Conservation (phyloP, 805 yeast species). For the Monosporozyma aerobia region DNA sequence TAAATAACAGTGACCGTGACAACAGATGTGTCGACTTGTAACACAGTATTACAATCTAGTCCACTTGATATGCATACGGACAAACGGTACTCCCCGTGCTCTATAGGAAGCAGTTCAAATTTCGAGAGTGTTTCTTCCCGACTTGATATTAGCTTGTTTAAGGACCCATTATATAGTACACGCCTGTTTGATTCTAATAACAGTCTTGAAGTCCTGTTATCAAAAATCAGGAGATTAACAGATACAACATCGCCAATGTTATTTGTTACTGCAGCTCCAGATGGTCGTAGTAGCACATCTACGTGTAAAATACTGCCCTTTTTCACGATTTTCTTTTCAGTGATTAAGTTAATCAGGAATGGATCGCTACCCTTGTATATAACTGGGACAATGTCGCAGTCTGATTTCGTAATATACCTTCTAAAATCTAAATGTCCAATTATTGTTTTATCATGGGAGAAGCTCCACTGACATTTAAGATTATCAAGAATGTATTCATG, state of each 20-base stretch:
- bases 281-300: conserved; percentile 8
- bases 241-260: conserved; percentile 1
- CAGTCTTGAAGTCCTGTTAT: conserved; percentile 16
- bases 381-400: conserved; percentile 15
- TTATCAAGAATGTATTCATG: conserved; percentile 52
- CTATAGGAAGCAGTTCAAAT: conserved; percentile 51
- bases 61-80: conserved; percentile 31
- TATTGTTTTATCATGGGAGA: conserved; percentile 8
- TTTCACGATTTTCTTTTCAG: conserved; percentile 5
- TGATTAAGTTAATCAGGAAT: conserved; percentile 11
- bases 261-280: not conserved
- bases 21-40: conserved; percentile 9
- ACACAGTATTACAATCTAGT: conserved; percentile 2
- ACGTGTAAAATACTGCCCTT: conserved; percentile 13
- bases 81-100: conserved; percentile 77
- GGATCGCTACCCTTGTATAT: conserved; percentile 17
- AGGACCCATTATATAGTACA: conserved; percentile 61
- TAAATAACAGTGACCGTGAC: conserved; percentile 2
- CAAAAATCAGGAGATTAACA: conserved; percentile 15
- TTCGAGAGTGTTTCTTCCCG: conserved; percentile 37
- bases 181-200: conserved; percentile 38
- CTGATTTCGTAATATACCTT: conserved; percentile 22
- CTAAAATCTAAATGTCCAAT: conserved; percentile 20
- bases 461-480: conserved; percentile 59
- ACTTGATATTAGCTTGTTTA: conserved; percentile 38